Conservation (phyloP, 805 yeast species). For the Hanseniaspora lachancei region DNA sequence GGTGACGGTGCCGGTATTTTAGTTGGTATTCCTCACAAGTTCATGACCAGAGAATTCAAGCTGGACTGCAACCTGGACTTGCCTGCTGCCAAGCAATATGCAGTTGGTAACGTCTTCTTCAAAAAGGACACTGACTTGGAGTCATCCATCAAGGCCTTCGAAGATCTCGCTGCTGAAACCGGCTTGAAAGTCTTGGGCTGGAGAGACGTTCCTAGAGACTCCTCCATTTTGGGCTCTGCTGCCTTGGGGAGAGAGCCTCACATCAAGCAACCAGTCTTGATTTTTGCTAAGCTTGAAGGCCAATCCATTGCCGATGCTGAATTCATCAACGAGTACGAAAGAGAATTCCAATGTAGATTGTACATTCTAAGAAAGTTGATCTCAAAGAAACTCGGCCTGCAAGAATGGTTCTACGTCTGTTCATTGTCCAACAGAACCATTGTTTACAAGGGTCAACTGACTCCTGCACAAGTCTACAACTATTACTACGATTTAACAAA, state of each 20-base stretch:
- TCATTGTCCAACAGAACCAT: constrained; percentile 78
- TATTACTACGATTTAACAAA: constrained; percentile 87
- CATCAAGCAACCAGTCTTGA: constrained; percentile 86
- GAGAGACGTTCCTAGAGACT: constrained; percentile 91
- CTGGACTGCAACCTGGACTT: constrained; percentile 52
- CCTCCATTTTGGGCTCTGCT: constrained; percentile 89
- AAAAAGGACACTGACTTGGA: constrained; percentile 64
- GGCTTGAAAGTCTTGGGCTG: constrained; percentile 81
- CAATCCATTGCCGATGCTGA: constrained; percentile 33
- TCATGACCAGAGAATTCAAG: constrained; percentile 72
- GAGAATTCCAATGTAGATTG: constrained; percentile 66
- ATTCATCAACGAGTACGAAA: constrained; percentile 43
- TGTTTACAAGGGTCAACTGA: constrained; percentile 94
- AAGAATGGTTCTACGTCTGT: constrained; percentile 96
- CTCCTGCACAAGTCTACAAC: constrained; percentile 89
- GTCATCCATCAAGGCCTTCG: constrained; percentile 65
- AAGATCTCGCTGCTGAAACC: constrained; percentile 58
- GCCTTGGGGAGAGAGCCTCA: constrained; percentile 86
- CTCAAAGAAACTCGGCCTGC: constrained; percentile 79
- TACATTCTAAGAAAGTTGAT: constrained; percentile 81
- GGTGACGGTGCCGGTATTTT: constrained; percentile 99
- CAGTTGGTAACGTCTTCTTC: constrained; percentile 89
- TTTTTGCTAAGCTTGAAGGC: constrained; percentile 41
- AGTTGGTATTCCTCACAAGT: constrained; percentile 81
- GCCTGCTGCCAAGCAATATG: constrained; percentile 77